phyloP scores from a whole-genome alignment of 257 asterid species.

The Primulina eburnea region DNA sequence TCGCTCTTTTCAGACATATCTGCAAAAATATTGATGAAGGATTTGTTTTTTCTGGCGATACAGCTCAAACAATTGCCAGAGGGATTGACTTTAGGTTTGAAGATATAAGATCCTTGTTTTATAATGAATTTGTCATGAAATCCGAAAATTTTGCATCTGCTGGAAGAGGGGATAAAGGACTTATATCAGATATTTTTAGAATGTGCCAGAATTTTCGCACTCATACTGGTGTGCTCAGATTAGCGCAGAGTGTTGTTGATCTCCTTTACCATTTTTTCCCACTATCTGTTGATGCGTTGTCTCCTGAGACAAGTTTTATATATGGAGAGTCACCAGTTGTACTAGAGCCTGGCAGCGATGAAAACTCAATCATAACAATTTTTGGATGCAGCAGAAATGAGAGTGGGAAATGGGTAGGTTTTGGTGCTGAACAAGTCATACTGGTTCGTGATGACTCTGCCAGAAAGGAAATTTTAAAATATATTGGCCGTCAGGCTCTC shows the following conservation, averaged over 20 bases:
- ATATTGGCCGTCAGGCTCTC: conserved; percentile 54
- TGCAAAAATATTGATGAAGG: conserved; percentile 63
- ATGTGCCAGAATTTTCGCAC: conserved; percentile 65
- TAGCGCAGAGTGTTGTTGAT: conserved; percentile 64
- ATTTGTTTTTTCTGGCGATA: conserved; percentile 62
- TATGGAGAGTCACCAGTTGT: conserved; percentile 65
- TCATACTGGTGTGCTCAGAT: conserved; percentile 59
- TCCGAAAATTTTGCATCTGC: conserved; percentile 17
- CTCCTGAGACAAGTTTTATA: conserved; percentile 58
- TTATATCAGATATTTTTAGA: conserved; percentile 38
- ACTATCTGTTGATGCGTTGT: conserved; percentile 45
- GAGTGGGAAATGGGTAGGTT: conserved; percentile 46
- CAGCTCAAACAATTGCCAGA: conserved; percentile 68
- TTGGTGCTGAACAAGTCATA: conserved; percentile 71
- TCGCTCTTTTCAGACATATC: conserved; percentile 51
- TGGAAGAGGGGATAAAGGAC: conserved; percentile 45
- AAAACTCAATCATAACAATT: conserved; percentile 47
- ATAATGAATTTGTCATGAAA: conserved; percentile 44
- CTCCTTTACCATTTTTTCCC: conserved; percentile 52
- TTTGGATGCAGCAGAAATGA: conserved; percentile 41
- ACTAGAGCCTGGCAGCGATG: conserved; percentile 49
- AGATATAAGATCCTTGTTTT: conserved; percentile 59
- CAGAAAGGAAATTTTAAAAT: conserved; percentile 35
- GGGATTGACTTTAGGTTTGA: conserved; percentile 67
- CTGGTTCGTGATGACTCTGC: conserved; percentile 54